Evolutionary conservation across 305 asterid species (phyloP).

Genomic region (Monarda citriodora): DNA sequence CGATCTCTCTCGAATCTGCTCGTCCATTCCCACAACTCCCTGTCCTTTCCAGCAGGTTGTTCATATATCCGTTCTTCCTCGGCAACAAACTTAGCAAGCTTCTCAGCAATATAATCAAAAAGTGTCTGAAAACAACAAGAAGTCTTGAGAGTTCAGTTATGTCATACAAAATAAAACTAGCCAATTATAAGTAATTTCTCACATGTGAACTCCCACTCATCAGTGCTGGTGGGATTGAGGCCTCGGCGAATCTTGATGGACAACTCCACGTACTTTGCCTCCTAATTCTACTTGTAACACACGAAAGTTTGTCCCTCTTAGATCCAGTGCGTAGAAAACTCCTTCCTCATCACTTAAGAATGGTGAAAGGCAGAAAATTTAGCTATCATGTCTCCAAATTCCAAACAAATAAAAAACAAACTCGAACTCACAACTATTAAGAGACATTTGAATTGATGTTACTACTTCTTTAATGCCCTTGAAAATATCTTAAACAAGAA

Average conservation of each 20-base stretch:
- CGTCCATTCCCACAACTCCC: no score
- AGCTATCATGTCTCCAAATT: not conserved
- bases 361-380: not conserved
- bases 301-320: conserved; percentile 96
- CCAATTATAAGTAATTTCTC: conserved; percentile 21
- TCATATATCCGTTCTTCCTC: conserved; percentile 65
- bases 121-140: conserved; percentile 60
- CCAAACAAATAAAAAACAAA: not conserved
- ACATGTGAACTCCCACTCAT: conserved; percentile 86
- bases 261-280: conserved; percentile 63
- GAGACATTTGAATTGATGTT: not conserved
- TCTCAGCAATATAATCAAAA: conserved; percentile 79
- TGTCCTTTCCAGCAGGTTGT: conserved; percentile 67
- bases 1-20: no score
- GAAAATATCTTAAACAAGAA: conserved; percentile 4
- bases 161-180: not conserved
- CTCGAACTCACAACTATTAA: not conserved
- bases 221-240: conserved; percentile 76
- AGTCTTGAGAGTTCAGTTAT: conserved; percentile 6
- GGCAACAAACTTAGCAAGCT: conserved; percentile 69
- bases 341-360: conserved; percentile 77
- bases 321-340: conserved; percentile 88
- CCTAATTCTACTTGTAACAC: conserved; percentile 84
- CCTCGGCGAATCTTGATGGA: conserved; percentile 88
- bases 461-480: not conserved